These are phyloP conservation scores for Neurospora sp. DNA, from an alignment of 495 filamentous ascomycete genomes.

Conservation along the genomic window DNA sequence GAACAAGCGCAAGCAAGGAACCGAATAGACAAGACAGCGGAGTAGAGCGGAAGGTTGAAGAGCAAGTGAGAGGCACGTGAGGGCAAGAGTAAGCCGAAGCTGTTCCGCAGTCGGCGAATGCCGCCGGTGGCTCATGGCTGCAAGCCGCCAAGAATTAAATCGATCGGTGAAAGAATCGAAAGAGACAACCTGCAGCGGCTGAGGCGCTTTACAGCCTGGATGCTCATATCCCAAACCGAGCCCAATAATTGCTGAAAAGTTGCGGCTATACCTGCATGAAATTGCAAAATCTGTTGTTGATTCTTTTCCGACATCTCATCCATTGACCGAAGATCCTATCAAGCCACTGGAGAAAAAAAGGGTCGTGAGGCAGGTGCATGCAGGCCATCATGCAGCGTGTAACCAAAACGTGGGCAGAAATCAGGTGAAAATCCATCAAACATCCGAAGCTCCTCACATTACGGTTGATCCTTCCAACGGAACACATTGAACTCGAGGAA, in stretches of 20 bases:
- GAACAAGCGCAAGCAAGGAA: neutral
- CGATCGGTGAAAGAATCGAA: neutral
- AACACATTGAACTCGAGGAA: neutral
- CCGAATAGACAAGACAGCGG: neutral
- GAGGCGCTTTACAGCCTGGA: neutral
- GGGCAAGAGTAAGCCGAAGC: neutral
- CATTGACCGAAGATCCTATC: neutral
- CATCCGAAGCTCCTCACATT: no score
- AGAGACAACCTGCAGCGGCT: neutral
- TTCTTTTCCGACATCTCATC: neutral
- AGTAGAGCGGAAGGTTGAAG: neutral
- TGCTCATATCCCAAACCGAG: neutral
- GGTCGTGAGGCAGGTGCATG: neutral
- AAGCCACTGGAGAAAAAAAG: neutral
- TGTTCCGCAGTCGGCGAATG: neutral
- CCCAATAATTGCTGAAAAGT: neutral
- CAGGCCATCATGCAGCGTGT: neutral
- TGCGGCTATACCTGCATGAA: neutral
- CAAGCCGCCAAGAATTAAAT: neutral
- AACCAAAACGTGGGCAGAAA: neutral
- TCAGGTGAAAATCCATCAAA: neutral
- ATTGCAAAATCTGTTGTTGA: neutral
- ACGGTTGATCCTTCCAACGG: neutral
- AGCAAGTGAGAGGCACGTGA: neutral
- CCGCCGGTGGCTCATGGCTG: neutral